phyloP scores from a whole-genome alignment of 805 yeast genomes.

The Kodamaea restingae region DNA sequence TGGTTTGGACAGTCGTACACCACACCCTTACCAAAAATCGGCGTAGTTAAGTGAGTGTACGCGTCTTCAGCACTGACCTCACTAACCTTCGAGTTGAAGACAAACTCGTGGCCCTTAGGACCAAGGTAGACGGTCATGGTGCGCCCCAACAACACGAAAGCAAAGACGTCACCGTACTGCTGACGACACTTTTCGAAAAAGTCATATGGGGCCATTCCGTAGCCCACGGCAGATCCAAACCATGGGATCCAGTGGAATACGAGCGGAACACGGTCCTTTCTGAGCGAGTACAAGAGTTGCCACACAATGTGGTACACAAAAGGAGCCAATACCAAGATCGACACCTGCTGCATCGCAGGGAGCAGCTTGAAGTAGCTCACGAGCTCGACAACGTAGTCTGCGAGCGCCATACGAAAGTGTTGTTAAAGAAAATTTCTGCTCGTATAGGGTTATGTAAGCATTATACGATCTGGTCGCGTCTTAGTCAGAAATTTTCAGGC shows the following conservation, averaged over 20 bases:
- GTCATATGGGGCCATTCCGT: slow-evolving; percentile 91
- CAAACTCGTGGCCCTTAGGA: slow-evolving; percentile 96
- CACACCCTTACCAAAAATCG: slow-evolving; percentile 96
- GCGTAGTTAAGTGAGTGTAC: slow-evolving; percentile 95
- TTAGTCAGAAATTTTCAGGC: not conserved
- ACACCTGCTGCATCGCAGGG: slow-evolving; percentile 23
- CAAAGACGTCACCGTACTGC: slow-evolving; percentile 89
- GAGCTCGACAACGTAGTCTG: slow-evolving; percentile 14
- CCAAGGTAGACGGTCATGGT: slow-evolving; percentile 95
- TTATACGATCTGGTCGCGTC: no score
- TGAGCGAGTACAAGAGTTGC: slow-evolving; percentile 66
- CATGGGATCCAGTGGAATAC: slow-evolving; percentile 94
- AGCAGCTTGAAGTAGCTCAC: slow-evolving; percentile 22
- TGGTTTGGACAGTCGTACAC: slow-evolving; percentile 94
- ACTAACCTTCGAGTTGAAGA: slow-evolving; percentile 80
- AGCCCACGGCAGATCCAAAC: slow-evolving; percentile 85
- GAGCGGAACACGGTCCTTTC: slow-evolving; percentile 82
- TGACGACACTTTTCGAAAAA: slow-evolving; percentile 76
- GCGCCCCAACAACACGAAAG: slow-evolving; percentile 84
- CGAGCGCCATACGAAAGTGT: slow-evolving; percentile 20
- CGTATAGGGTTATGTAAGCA: slow-evolving; percentile 7
- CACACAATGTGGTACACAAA: slow-evolving; percentile 60
- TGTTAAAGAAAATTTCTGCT: slow-evolving; percentile 3
- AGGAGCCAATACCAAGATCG: slow-evolving; percentile 45
- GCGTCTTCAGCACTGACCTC: slow-evolving; percentile 97